These are phyloP conservation scores for Zygotorulaspora chibaensis DNA, from an alignment of 805 yeast genomes.

Conservation along the genomic window DNA sequence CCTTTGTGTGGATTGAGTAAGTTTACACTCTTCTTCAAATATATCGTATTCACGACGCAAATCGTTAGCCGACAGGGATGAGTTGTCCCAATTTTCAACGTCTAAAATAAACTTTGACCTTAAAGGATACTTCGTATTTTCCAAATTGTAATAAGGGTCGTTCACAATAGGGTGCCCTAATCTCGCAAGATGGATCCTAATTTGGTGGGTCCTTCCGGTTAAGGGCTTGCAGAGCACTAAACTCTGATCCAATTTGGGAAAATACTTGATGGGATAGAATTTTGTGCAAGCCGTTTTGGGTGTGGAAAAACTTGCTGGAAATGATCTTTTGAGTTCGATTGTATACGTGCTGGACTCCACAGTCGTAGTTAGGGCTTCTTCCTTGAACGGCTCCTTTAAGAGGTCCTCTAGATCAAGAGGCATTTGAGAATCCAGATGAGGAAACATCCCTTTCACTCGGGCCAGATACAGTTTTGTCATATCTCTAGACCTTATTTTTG, in stretches of 20 bases:
- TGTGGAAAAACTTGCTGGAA: constrained; percentile 42
- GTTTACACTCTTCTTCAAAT: constrained; percentile 28
- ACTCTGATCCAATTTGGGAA: constrained; percentile 43
- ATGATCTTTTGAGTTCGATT: constrained; percentile 62
- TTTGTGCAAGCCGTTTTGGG: constrained; percentile 65
- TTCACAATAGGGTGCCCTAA: constrained; percentile 84
- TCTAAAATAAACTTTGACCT: constrained; percentile 25
- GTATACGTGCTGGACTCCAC: constrained; percentile 53
- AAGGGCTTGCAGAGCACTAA: constrained; percentile 78
- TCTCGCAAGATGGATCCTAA: constrained; percentile 84
- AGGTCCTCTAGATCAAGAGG: constrained; percentile 31
- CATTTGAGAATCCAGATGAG: constrained; percentile 29
- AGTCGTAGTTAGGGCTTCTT: constrained; percentile 8
- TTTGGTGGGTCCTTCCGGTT: constrained; percentile 96
- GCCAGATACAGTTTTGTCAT: constrained; percentile 81
- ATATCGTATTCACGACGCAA: constrained; percentile 14
- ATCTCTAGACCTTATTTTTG: constrained; percentile 50
- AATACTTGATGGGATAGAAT: constrained; percentile 60
- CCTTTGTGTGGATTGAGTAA: constrained; percentile 35
- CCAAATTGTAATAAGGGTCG: constrained; percentile 62
- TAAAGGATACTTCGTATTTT: constrained; percentile 20
- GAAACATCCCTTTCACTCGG: constrained; percentile 79
- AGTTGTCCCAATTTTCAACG: constrained; percentile 17
- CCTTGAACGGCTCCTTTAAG: constrained; percentile 8
- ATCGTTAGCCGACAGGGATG: constrained; percentile 7